Evolutionary conservation across 176 grass and related monocot species (phyloP).

Genomic region (Secale cereale): DNA sequence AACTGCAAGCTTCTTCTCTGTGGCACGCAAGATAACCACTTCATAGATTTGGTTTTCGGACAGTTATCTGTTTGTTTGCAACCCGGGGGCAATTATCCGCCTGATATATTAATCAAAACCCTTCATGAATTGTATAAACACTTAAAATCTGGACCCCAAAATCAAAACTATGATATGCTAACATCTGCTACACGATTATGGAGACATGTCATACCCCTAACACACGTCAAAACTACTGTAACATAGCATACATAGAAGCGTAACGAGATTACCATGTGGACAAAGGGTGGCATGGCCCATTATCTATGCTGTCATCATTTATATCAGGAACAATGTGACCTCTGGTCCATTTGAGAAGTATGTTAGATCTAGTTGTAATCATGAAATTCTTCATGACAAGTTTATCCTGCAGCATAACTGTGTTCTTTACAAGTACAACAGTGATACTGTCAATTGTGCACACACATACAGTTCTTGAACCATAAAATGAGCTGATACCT

Average conservation of each 20-base stretch:
- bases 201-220: not conserved
- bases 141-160: not conserved
- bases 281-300: not conserved
- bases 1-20: too few relatives aligned
- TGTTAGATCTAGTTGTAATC: not conserved
- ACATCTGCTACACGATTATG: not conserved
- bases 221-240: not conserved
- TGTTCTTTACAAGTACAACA: not conserved
- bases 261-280: not conserved
- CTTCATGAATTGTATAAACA: not conserved
- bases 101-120: too few relatives aligned
- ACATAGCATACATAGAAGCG: not conserved
- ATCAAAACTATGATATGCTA: not conserved
- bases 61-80: too few relatives aligned
- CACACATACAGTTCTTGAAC: not conserved
- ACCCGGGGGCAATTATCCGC: too few relatives aligned
- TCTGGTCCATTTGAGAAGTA: not conserved
- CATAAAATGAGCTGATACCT: too few relatives aligned
- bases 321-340: not conserved
- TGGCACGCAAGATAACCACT: too few relatives aligned
- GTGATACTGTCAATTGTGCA: not conserved
- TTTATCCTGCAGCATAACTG: not conserved
- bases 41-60: too few relatives aligned
- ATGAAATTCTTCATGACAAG: not conserved
- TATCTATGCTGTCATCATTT: not conserved